Evolutionary conservation across 139 green algal species (phyloP), one percentile per base, ranked within the genome.

Genomic region (Nannochloris sp.): DNA sequence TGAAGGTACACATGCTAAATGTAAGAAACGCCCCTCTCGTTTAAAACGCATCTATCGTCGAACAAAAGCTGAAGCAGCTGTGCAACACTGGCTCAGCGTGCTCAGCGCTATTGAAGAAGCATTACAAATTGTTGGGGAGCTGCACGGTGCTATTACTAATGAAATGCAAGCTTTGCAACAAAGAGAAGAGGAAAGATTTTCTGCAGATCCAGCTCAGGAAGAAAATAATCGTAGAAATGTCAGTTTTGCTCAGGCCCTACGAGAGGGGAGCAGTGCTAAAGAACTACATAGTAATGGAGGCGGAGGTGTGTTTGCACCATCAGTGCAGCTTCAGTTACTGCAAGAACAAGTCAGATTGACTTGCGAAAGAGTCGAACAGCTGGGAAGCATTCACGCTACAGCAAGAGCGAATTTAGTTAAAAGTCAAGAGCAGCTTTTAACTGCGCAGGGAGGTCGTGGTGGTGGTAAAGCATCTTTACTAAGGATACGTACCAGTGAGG

Each of bases 21-120:
- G 32, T 25, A 25, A 24, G 23, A 74, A 74, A 62, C 44, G 67
- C 1, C 27, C 53, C 15, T 62, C 55, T 42, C 44, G 58, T 9
- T 31, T 74, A 25, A 74, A 74, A 42, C 39, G 45, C 3, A 34
- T 32, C 5, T 74, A 68, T 54, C n/a, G 25, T 30, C 56, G 67
- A 53, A 51, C 42, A 53, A 12, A 35, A 42, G 67, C 67, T 33
- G 33, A 48, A 14, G 23, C 37, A 25, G 58, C 58, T 54, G 53
- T 23, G 7, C 15, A 8, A 9, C 24, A 51, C 5, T 74, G 67
- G 67, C 54, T 68, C n/a, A 39, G 31, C 2, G 39, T 73, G 5
- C 56, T 73, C 4, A 3, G 2, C 32, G 12, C 9, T 19, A 12
- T 59, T 12, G 48, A 59, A 19, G 48, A 59, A 27, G 27, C 48